phyloP scores from a whole-genome alignment of 495 filamentous ascomycete genomes.

The Podospora anserina region DNA sequence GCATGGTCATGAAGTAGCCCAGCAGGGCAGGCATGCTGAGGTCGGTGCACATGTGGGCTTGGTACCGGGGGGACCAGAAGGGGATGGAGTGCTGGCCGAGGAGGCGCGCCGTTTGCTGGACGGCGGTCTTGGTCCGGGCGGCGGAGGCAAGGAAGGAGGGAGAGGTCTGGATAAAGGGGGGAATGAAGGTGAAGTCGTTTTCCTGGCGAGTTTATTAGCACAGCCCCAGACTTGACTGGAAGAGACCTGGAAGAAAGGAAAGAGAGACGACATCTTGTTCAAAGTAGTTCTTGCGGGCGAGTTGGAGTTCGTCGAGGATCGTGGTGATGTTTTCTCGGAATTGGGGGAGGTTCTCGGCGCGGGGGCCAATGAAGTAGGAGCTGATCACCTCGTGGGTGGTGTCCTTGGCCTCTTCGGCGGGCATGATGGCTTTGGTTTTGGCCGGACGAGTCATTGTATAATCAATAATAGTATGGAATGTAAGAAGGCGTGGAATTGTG shows the following conservation, averaged over 20 bases:
- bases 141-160: conserved; percentile 28
- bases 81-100: conserved; percentile 35
- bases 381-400: conserved; percentile 38
- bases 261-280: conserved; percentile 27
- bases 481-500: no score
- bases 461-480: no score
- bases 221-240: not conserved
- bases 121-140: conserved; percentile 29
- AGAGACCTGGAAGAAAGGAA: not conserved
- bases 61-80: conserved; percentile 47
- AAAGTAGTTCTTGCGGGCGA: conserved; percentile 34
- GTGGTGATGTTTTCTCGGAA: conserved; percentile 37
- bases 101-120: conserved; percentile 9
- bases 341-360: conserved; percentile 39
- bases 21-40: conserved; percentile 30
- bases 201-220: not conserved
- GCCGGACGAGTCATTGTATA: not conserved
- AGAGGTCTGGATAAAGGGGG: conserved; percentile 28
- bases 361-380: conserved; percentile 43
- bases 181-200: conserved; percentile 34
- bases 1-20: conserved; percentile 48
- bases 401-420: conserved; percentile 6
- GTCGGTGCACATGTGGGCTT: conserved; percentile 46
- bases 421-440: not conserved
- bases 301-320: conserved; percentile 36